Percentiles rank a stretch among this genome's conserved stretches.
phyloP scores from a whole-genome alignment of 257 asterid species.

The Solanum lycopersicoides region DNA sequence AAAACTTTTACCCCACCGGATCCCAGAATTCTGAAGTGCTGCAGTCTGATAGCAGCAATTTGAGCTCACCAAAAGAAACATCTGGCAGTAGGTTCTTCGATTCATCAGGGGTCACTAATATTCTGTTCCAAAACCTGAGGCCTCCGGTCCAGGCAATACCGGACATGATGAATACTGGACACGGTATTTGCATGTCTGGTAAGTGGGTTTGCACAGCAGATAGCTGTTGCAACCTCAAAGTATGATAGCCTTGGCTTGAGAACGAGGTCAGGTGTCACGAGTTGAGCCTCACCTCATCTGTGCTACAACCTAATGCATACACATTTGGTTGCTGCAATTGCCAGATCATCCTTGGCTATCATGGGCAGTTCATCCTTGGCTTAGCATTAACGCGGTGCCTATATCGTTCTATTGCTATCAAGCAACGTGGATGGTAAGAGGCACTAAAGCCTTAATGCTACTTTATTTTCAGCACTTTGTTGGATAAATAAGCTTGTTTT shows the following conservation, averaged over 20 bases:
- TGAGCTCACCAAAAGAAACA: conserved; percentile 15
- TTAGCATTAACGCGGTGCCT: conserved; percentile 17
- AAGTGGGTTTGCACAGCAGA: conserved; percentile 35
- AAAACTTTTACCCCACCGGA: conserved; percentile 4
- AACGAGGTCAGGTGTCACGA: conserved; percentile 7
- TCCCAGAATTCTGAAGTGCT: conserved; percentile 36
- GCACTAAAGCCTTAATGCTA: conserved; percentile 14
- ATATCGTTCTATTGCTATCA: not conserved
- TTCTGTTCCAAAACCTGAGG: conserved; percentile 17
- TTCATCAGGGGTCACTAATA: conserved; percentile 24
- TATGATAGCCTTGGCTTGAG: conserved; percentile 6
- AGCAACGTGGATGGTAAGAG: conserved; percentile 6
- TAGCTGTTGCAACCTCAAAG: conserved; percentile 37
- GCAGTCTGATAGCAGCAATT: conserved; percentile 33
- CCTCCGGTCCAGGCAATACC: conserved; percentile 22
- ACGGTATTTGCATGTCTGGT: conserved; percentile 18
- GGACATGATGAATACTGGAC: conserved; percentile 23
- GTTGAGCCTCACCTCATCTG: conserved; percentile 12
- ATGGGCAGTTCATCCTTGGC: conserved; percentile 41
- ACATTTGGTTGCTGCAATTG: conserved; percentile 29
- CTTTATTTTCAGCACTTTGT: not conserved
- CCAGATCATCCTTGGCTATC: conserved; percentile 81
- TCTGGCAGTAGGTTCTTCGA: conserved; percentile 14
- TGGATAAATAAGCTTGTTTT: not conserved
- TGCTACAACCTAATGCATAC: conserved; percentile 20